Base-by-base conservation (phyloP, 2,329 filamentous ascomycete species). In the Gyromitra esculenta region DNA sequence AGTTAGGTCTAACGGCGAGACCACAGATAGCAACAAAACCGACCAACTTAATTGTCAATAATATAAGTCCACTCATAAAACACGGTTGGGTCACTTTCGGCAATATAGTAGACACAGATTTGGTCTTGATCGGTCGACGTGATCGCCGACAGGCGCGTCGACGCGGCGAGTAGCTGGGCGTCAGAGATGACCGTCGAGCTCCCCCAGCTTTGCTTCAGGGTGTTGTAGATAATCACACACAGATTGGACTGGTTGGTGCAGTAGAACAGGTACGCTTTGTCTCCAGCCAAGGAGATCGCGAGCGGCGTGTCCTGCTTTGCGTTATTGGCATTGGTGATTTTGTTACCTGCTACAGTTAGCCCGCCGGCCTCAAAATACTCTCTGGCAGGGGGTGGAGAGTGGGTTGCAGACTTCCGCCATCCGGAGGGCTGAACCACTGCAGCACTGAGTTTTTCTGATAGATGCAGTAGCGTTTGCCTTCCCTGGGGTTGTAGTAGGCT, bases 1-100 rank as follows among this genome's bases (percentile, higher is more conserved):
- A 31, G 25, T 31, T 31, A 31, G 25, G 25, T 31, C 25, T 31
- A 31, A 31, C 25, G 1, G 25, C 25, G 25, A 31, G 41, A 43
- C 5, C 41, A 13, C 41, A 43, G 21, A 21, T 52, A 52, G 15
- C 48, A 21, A n/a, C 48, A 21, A 52, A 52, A 52, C 48, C 4
- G 48, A 31, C 25, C 25, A 31, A 52, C n/a, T 52, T 52, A 52
- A 52, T 52, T 52, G 48, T 52, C 4, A 52, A 52, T 18, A 52
- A 52, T 18, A n/a, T 52, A 52, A 52, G 48, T 52, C 48, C 48
- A 52, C 48, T 52, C 48, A 7, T 52, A 52, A 52, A 52, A 52
- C 48, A 52, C 48, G n/a, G 48, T 52, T 52, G 48, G 15, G n/a
- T 52, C 48, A 5, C 48, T 52, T 7, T 52, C 48, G 48, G 48